Evolutionary conservation across 2,329 filamentous ascomycete species (phyloP), one percentile per base, ranked within the genome.

Genomic region (Mollisiaceae sp.): DNA sequence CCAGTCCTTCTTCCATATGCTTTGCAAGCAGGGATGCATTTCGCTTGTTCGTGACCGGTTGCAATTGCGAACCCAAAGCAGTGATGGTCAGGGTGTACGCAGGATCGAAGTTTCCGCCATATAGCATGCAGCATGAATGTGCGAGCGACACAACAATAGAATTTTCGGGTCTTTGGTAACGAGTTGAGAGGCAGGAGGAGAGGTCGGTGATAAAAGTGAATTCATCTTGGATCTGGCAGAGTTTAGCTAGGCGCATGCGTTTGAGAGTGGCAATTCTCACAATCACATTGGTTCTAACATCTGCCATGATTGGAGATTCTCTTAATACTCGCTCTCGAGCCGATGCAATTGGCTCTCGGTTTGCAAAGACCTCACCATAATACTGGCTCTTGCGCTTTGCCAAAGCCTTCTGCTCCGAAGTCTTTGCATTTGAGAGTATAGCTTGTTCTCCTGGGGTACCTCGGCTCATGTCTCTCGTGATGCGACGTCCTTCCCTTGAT

Each of bases 51-150:
- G 87, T 92, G 3, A 88, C 85, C 0, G 91, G 86, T 67, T 89
- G 88, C 64, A 95, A 80, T 69, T 92, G 85, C 12, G 82, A 82
- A 0, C 90, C 83, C 11, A 95, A 82, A 0, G 92, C 89, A 41
- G 85, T 89, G 65, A 97, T 85, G 39, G 87, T 90, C 73, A 97
- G 82, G 66, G 89, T 85, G 75, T 97, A 97, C 22, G 92, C 91
- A 3, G 92, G 90, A 59, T 93, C 90, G 69, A 92, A 90, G 5
- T 87, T 89, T 41, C 89, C 91, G 1, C 87, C 91, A 66, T 94
- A 89, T 63, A 92, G 81, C 71, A 97, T 85, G 74, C 90, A 91
- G 15, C 86, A 85, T 32, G 90, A 89, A 73, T 95, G 91, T 50
- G 90, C 85, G n/a, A 97, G 80, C 1, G 87, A 89, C 56, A 96